A percentile compares a stretch with the other conserved stretches of the same genome.
Conservation (phyloP, 129 eudicot genomes). For the Heracleum sosnowskyi region DNA sequence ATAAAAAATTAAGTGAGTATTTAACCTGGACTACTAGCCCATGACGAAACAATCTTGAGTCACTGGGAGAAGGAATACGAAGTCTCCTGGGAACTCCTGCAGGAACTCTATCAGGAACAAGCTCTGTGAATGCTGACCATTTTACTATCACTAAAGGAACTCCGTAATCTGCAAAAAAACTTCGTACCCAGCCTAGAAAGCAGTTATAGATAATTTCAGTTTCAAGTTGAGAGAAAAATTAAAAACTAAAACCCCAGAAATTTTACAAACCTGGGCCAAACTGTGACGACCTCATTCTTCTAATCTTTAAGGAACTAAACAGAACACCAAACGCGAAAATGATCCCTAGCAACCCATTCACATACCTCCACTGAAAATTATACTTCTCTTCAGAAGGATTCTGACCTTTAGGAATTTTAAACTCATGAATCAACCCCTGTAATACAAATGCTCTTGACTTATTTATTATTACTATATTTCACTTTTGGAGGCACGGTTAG, state of each 20-base stretch:
- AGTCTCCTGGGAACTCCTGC: constrained; percentile 56
- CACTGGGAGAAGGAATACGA: constrained; percentile 40
- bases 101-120: constrained; percentile 42
- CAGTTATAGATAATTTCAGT: neutral
- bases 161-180: constrained; percentile 46
- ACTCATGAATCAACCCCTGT: constrained; percentile 75
- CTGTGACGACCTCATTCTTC: constrained; percentile 67
- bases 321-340: constrained; percentile 64
- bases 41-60: constrained; percentile 29
- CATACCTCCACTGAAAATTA: constrained; percentile 53
- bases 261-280: constrained; percentile 53
- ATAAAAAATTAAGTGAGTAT: neutral
- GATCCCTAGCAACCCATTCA: constrained; percentile 59
- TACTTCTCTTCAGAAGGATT: constrained; percentile 20
- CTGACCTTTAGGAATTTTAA: constrained; percentile 43
- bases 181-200: constrained; percentile 27
- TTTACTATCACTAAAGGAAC: constrained; percentile 48
- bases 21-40: constrained; percentile 44
- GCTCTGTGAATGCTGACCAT: constrained; percentile 35
- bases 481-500: neutral
- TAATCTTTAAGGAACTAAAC: constrained; percentile 48
- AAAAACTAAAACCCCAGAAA: neutral
- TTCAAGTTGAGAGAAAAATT: neutral
- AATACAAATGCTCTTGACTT: neutral
- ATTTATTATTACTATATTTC: neutral